These are phyloP conservation scores for Solanum okadae DNA, from an alignment of 257 asterid genomes.

Conservation along the genomic window DNA sequence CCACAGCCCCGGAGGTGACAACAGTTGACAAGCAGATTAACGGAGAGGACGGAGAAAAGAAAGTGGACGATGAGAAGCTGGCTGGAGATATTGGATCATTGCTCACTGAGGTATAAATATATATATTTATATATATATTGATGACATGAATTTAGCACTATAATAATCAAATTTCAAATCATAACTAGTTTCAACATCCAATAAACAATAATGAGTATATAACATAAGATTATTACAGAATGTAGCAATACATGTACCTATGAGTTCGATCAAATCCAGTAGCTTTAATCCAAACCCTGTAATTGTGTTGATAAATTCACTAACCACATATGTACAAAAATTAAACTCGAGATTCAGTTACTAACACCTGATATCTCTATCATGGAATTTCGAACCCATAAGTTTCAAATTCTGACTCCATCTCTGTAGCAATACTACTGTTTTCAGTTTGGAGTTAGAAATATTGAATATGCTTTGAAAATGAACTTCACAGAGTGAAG, in stretches of 20 bases:
- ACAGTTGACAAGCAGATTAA: not conserved
- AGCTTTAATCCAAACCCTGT: not conserved
- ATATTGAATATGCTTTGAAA: not conserved
- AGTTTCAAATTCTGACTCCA: not conserved
- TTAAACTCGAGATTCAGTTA: not conserved
- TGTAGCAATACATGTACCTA: not conserved
- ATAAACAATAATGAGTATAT: not conserved
- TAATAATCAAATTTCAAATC: not conserved
- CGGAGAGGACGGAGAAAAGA: not conserved
- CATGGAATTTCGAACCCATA: not conserved
- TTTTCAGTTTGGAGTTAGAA: not conserved
- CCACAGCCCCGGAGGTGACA: not conserved
- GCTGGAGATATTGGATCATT: not conserved
- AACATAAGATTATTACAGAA: not conserved
- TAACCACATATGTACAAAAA: not conserved
- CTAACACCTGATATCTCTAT: not conserved
- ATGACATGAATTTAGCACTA: not conserved
- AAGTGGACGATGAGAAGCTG: slow-evolving; percentile 12
- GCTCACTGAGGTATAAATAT: not conserved
- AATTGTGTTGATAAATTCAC: not conserved
- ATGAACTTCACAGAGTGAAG: not conserved
- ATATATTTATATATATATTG: not conserved
- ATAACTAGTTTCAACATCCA: not conserved
- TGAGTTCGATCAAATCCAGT: too few species aligned
- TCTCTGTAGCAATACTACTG: not conserved